Evolutionary conservation across 331 rosid species (phyloP), one percentile per base, ranked within the genome.

Genomic region (Pyrus hybrid): DNA sequence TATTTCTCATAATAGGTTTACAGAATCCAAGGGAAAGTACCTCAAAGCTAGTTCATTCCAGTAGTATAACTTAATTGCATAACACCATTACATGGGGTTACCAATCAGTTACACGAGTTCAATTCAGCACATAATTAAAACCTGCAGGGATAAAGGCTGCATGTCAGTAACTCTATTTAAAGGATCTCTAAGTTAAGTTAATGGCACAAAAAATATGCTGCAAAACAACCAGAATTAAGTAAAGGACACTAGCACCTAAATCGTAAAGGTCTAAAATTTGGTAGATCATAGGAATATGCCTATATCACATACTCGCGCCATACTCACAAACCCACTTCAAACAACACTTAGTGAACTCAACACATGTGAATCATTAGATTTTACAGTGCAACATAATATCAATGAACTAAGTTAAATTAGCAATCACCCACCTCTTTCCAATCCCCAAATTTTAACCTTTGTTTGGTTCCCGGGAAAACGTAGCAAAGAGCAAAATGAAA

Each of bases 81-180:
- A 72, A 71, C 80, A 80, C 70, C 80, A 73, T 78, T 64, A 49
- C 74, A 79, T 57, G 20, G 79, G n/a, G 23, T 64, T 64, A 32
- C 29, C n/a, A 49, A 43, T 69, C 73, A 28, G 41, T 49, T 56
- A 33, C 71, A 54, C 13, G 9, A 74, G 66, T 63, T 72, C 73
- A 75, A 64, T 37, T 41, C 68, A 62, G 72, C 75, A 53, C 20
- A 73, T 56, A 51, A 72, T 37, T 8, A 63, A 75, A 75, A 54
- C 86, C 95, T 87, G 95, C 87, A 86, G 72, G 71, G 9, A 71
- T 23, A 71, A 45, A 69, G 18, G 35, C 67, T 21, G 70, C 67
- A 66, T 13, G 63, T 43, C 62, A 74, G 33, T 35, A 68, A 3
- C 51, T 61, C 17, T 30, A 63, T 66, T 61, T 17, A 10, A 66